Conservation (phyloP, 2,329 filamentous ascomycete species). For the Allantophomopsis lycopodina region DNA sequence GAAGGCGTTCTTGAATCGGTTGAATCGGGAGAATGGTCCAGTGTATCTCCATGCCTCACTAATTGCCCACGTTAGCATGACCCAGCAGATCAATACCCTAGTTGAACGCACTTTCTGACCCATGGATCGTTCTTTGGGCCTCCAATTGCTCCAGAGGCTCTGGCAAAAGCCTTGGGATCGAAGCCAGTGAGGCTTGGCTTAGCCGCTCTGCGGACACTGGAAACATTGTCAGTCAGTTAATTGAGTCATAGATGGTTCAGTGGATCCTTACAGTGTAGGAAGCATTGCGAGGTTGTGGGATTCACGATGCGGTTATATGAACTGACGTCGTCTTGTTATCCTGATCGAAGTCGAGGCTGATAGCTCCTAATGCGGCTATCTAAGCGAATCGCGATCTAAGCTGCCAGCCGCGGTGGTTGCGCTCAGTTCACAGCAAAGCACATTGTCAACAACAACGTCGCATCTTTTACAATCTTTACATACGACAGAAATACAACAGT, state of each 20-base stretch:
- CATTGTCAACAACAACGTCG: too few relatives aligned
- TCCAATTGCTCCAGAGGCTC: constrained; percentile 46
- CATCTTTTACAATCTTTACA: too few relatives aligned
- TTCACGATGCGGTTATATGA: background rate
- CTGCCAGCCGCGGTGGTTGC: too few relatives aligned
- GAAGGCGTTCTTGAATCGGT: constrained; percentile 77
- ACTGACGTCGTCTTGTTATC: background rate
- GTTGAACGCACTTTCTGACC: constrained; percentile 42
- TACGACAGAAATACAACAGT: too few relatives aligned
- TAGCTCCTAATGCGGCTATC: constrained; percentile 1
- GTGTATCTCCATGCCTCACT: constrained; percentile 95
- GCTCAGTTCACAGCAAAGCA: too few relatives aligned
- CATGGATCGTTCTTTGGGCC: constrained; percentile 50
- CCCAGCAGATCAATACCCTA: background rate
- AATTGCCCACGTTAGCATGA: constrained; percentile 8
- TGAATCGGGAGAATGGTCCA: constrained; percentile 75
- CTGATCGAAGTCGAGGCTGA: constrained; percentile 1
- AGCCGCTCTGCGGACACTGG: constrained; percentile 19
- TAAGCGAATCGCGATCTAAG: constrained; percentile 1
- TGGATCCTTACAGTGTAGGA: constrained; percentile 13
- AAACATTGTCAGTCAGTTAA: constrained; percentile 8
- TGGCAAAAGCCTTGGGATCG: constrained; percentile 68
- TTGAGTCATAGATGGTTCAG: background rate
- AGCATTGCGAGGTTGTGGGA: constrained; percentile 10
- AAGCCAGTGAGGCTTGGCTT: constrained; percentile 80